A percentile compares a stretch with the other conserved stretches of the same genome.
Conservation (phyloP, 495 filamentous ascomycete genomes). For the Hypoxylon intermedium region DNA sequence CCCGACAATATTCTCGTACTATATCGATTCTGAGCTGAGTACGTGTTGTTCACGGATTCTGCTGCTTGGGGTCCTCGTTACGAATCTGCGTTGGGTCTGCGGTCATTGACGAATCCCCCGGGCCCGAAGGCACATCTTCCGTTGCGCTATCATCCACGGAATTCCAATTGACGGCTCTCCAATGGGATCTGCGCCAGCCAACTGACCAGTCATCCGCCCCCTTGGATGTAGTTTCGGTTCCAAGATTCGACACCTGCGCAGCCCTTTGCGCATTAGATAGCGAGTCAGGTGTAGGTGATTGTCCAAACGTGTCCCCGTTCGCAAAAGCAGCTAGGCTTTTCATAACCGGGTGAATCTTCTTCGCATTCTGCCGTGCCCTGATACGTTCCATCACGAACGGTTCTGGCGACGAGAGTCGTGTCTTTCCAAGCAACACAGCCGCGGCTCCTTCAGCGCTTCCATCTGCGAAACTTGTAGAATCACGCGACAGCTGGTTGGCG, state of each 20-base stretch:
- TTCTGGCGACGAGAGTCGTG: conserved; percentile 24
- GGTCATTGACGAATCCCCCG: no score
- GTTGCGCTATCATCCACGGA: neutral
- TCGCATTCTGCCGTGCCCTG: conserved; percentile 26
- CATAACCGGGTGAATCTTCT: conserved; percentile 42
- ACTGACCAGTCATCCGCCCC: neutral
- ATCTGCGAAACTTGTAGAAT: conserved; percentile 28
- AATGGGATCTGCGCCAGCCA: neutral
- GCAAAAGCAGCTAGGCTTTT: conserved; percentile 40
- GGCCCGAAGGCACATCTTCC: neutral
- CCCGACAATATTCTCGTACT: no score
- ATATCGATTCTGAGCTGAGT: no score
- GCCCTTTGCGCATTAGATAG: neutral
- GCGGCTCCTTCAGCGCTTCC: conserved; percentile 29
- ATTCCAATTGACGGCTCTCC: no score
- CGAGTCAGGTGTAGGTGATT: neutral
- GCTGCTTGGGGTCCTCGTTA: no score
- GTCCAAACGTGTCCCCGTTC: conserved; percentile 8
- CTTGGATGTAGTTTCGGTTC: neutral
- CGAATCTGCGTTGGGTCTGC: no score
- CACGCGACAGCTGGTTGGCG: conserved; percentile 42
- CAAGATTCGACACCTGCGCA: neutral
- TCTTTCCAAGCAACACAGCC: conserved; percentile 32
- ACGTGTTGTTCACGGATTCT: neutral
- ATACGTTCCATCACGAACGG: conserved; percentile 36